A percentile compares a stretch with the other conserved stretches of the same genome.
These are phyloP conservation scores for Strigomonas culicis DNA, from an alignment of 208 protist genomes.

Conservation along the genomic window DNA sequence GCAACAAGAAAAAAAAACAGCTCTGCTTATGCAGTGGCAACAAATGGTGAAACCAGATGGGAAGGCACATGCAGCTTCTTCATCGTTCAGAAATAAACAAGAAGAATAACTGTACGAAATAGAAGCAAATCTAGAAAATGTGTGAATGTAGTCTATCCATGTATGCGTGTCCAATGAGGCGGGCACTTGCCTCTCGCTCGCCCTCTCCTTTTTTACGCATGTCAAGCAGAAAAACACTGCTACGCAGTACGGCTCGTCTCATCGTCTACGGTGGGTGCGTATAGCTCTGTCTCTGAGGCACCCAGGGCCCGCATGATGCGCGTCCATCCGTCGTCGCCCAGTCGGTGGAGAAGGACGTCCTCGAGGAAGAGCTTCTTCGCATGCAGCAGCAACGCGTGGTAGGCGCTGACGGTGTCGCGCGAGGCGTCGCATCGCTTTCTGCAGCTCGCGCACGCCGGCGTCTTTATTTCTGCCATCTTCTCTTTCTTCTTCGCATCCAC, in stretches of 20 bases:
- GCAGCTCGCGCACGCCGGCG: slow-evolving; percentile 1
- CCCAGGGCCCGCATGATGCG: no score
- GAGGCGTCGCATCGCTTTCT: background rate
- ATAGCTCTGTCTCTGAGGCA: no score
- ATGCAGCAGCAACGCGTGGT: background rate
- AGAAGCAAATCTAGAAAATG: no score
- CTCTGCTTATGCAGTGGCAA: background rate
- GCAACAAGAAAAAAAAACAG: background rate
- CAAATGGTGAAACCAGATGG: no score
- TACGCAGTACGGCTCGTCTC: no score
- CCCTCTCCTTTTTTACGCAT: no score
- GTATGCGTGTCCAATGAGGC: background rate
- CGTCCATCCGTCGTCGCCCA: slow-evolving; percentile 3
- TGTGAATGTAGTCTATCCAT: background rate
- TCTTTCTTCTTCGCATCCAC: background rate
- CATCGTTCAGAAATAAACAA: background rate
- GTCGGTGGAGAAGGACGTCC: background rate
- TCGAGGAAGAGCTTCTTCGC: background rate
- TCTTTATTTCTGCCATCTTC: slow-evolving; percentile 1
- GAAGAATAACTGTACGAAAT: background rate
- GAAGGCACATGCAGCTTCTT: no score
- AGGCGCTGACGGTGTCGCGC: background rate
- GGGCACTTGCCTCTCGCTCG: no score
- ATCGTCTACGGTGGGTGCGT: no score
- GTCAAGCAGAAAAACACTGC: no score